Conservation (phyloP, 2,329 filamentous ascomycete genomes). For the Clonostachys sp. region DNA sequence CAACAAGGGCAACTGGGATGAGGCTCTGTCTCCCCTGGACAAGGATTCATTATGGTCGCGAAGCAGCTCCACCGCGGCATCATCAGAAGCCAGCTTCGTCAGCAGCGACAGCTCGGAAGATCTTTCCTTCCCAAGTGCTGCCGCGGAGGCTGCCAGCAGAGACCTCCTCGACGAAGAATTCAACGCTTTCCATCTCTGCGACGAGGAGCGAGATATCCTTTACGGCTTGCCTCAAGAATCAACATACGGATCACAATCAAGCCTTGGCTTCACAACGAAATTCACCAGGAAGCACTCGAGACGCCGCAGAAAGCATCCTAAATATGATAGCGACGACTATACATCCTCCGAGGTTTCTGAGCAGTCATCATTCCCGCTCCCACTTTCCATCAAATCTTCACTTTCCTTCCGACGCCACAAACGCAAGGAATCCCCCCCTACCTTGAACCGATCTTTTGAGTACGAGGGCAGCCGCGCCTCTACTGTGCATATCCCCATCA, state of each 20-base stretch:
- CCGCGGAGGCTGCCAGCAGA: conserved; percentile 46
- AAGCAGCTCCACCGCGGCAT: conserved; percentile 16
- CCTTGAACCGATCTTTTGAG: neutral
- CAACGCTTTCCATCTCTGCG: conserved; percentile 28
- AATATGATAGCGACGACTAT: conserved; percentile 14
- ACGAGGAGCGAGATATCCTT: conserved; percentile 21
- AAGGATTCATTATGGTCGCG: conserved; percentile 32
- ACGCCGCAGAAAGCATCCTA: conserved; percentile 28
- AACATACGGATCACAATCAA: conserved; percentile 20
- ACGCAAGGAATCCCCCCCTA: neutral
- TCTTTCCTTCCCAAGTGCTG: conserved; percentile 44
- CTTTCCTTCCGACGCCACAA: conserved; percentile 1
- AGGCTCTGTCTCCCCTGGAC: conserved; percentile 68
- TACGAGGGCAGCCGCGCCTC: neutral
- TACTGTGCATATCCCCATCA: conserved; percentile 23
- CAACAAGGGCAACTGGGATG: conserved; percentile 70
- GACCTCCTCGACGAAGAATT: conserved; percentile 37
- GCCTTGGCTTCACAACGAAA: conserved; percentile 37
- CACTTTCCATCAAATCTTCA: conserved; percentile 4
- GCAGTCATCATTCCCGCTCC: conserved; percentile 6
- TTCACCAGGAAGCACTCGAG: conserved; percentile 37
- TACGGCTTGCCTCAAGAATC: conserved; percentile 25
- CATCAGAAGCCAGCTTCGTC: conserved; percentile 24
- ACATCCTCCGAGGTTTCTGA: conserved; percentile 6
- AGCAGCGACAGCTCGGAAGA: conserved; percentile 26